Base-by-base conservation (phyloP, 768 basidiomycete genomes). In the Hortiboletus flavorubellus region DNA sequence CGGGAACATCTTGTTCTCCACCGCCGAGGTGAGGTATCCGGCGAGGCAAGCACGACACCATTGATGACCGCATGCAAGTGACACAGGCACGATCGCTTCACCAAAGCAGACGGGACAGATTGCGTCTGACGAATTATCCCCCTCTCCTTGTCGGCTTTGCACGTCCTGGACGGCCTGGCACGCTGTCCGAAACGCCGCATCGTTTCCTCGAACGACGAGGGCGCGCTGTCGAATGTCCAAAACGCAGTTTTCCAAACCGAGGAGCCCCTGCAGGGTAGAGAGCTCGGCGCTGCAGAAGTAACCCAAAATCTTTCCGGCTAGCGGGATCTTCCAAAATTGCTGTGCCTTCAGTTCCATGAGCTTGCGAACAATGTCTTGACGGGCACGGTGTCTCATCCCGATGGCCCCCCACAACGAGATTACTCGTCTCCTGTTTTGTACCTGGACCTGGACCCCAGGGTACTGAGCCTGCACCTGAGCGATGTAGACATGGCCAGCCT, bases 21-120 rank as follows among this genome's bases (percentile, higher is more conserved):
- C 70, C 1, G 87, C 75, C 2, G 87, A 78, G 3, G 68, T 65
- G 18, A 92, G 73, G 64, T 89, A 91, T 31, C 75, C 69, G 8
- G 68, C 61, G 21, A 92, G 65, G 64, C 90, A 93, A 4, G 74
- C 56, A 37, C 78, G 78, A 64, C 90, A 92, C 80, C 83, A 90
- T 1, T 62, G 62, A 66, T 93, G 89, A 2, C 85, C 82, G 58
- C 90, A 93, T 10, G 64, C 67, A 1, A 91, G 75, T 11, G 73
- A 74, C 4, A 84, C 66, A 0, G 85, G 85, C 1, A 76, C 67
- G 0, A 78, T 70, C 1, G 78, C 78, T 41, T 81, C 76, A 51
- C 77, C 77, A 54, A 91, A 80, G 66, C 90, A 93, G 4, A 90
- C 83, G 0, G 90, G 89, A 61, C 90, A 93, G 9, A 66, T 63